Conservation (phyloP, 305 asterid genomes). For the Nicotiana rustica region DNA sequence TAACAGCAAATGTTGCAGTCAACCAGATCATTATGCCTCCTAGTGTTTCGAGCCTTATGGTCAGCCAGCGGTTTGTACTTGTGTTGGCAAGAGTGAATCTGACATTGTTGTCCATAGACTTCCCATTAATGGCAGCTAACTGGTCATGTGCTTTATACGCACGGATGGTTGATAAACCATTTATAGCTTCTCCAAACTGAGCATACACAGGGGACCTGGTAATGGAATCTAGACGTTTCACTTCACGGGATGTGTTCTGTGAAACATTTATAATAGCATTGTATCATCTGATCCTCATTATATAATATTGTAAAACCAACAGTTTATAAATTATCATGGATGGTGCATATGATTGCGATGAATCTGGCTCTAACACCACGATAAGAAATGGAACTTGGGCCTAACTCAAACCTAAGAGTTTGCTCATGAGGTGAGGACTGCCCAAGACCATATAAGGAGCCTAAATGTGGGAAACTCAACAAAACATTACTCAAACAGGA, state of each 20-base stretch:
- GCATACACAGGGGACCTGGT: conserved; percentile 93
- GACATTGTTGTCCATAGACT: conserved; percentile 82
- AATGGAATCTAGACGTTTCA: conserved; percentile 84
- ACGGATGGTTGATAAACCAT: conserved; percentile 84
- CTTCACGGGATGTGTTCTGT: conserved; percentile 95
- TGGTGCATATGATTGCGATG: not conserved
- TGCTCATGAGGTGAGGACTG: not conserved
- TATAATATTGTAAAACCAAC: conserved; percentile 21
- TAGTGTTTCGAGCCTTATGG: conserved; percentile 78
- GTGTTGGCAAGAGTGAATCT: conserved; percentile 77
- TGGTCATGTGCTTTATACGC: conserved; percentile 90
- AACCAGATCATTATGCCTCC: conserved; percentile 96
- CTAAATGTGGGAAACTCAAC: not conserved
- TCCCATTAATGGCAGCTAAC: conserved; percentile 75
- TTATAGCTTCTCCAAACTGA: conserved; percentile 90
- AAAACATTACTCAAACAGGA: not conserved
- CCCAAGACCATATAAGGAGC: too few relatives aligned
- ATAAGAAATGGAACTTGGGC: too few relatives aligned
- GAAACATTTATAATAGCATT: conserved; percentile 31
- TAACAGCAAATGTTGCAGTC: conserved; percentile 85
- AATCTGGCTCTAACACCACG: too few relatives aligned
- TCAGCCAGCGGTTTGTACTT: conserved; percentile 92
- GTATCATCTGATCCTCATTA: conserved; percentile 29
- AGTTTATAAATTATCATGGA: conserved; percentile 11
- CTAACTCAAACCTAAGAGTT: too few relatives aligned